phyloP scores from a whole-genome alignment of 2,329 filamentous ascomycete genomes.

The Talaromyces atroroseus region DNA sequence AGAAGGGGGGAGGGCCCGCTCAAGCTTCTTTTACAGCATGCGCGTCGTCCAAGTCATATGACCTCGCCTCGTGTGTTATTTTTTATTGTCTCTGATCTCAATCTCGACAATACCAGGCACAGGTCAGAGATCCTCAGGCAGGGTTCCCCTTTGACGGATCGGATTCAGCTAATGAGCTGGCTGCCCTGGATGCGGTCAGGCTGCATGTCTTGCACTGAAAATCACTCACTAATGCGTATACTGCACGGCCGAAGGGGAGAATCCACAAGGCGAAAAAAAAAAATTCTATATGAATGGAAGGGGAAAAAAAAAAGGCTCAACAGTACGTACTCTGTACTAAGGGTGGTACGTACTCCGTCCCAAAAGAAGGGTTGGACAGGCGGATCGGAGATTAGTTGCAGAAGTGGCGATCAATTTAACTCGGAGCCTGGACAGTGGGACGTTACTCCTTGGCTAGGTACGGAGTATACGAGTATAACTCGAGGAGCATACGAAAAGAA shows the following conservation, averaged over 20 bases:
- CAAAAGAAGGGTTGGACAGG: conserved; percentile 4
- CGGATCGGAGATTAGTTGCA: conserved; percentile 10
- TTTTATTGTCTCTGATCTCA: background rate
- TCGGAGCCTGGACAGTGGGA: conserved; percentile 1
- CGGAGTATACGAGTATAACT: background rate
- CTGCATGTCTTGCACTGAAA: conserved; percentile 5
- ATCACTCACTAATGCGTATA: background rate
- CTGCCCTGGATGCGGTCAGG: background rate
- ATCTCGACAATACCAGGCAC: background rate
- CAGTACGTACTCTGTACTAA: background rate
- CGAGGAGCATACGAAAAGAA: background rate
- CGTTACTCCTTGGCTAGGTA: background rate
- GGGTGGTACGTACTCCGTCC: background rate
- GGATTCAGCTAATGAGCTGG: conserved; percentile 1
- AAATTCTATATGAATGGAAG: background rate
- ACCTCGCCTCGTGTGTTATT: background rate
- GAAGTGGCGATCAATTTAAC: conserved; percentile 4
- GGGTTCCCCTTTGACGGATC: conserved; percentile 2
- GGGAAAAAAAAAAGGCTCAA: background rate
- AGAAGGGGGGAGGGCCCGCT: background rate
- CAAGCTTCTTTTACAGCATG: conserved; percentile 9
- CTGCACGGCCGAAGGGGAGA: background rate
- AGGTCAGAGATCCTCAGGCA: background rate
- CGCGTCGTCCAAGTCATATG: conserved; percentile 7
- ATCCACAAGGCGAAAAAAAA: conserved; percentile 1